Percentiles rank a stretch among this genome's conserved stretches.
phyloP scores from a whole-genome alignment of 495 filamentous ascomycete species.

The Talaromyces thailandensis region DNA sequence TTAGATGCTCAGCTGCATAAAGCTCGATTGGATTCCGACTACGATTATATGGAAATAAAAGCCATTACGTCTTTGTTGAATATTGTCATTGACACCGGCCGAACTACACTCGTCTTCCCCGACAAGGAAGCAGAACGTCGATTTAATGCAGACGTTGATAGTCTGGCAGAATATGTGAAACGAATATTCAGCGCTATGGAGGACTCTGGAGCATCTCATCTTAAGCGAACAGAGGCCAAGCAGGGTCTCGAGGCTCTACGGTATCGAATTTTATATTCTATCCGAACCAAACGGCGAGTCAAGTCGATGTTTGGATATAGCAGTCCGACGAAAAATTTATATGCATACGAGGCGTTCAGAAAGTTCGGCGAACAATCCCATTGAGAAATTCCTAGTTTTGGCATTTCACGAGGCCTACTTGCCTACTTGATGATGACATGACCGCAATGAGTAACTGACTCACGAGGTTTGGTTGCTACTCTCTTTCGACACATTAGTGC shows the following conservation, averaged over 20 bases:
- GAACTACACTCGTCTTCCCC: conserved; percentile 17
- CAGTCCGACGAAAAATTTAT: background rate
- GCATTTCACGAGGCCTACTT: background rate
- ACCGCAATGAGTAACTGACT: background rate
- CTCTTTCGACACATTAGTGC: background rate
- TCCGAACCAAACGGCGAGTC: conserved; percentile 55
- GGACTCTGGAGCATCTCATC: conserved; percentile 62
- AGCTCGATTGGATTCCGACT: conserved; percentile 26
- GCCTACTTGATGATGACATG: background rate
- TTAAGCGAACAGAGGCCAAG: conserved; percentile 67
- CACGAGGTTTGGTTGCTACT: background rate
- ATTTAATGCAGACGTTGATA: conserved; percentile 65
- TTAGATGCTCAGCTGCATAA: conserved; percentile 36
- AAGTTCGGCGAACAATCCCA: background rate
- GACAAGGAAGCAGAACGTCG: conserved; percentile 29
- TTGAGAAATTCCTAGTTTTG: background rate
- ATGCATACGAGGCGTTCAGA: background rate
- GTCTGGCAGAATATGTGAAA: conserved; percentile 52
- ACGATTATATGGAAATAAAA: conserved; percentile 58
- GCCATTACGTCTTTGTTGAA: conserved; percentile 60
- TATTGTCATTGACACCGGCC: conserved; percentile 61
- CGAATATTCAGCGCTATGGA: conserved; percentile 60
- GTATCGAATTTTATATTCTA: conserved; percentile 58
- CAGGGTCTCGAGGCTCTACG: conserved; percentile 60
- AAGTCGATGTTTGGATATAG: conserved; percentile 18